Conservation (phyloP, 1,284 basidiomycete genomes). For the Cutaneotrichosporon cavernicola region DNA sequence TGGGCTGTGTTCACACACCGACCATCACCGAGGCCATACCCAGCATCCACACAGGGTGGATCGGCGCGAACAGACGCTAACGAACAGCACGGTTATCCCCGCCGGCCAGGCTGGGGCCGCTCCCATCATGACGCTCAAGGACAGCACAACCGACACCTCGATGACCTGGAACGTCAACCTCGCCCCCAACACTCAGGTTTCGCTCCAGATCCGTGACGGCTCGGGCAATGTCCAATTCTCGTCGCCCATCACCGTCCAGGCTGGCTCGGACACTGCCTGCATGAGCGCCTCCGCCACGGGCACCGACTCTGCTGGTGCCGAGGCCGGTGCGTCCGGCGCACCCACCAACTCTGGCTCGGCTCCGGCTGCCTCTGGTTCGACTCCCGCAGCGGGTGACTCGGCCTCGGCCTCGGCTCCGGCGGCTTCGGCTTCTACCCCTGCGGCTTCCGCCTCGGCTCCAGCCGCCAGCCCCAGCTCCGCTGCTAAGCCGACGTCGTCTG, state of each 20-base stretch:
- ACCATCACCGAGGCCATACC: background rate
- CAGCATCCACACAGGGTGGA: background rate
- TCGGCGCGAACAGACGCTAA: background rate
- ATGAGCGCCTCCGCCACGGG: conserved; percentile 15
- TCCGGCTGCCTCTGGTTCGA: conserved; percentile 3
- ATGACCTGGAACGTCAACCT: conserved; percentile 67
- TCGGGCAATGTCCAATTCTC: conserved; percentile 61
- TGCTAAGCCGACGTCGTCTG: background rate
- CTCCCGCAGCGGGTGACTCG: background rate
- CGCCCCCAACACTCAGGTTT: conserved; percentile 53
- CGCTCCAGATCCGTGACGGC: conserved; percentile 41
- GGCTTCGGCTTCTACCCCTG: background rate
- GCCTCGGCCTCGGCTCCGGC: background rate
- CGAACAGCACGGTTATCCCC: conserved; percentile 59
- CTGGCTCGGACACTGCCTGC: conserved; percentile 51
- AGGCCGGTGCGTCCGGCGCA: conserved; percentile 6
- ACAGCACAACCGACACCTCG: conserved; percentile 46
- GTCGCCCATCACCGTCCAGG: conserved; percentile 59
- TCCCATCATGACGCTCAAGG: conserved; percentile 57
- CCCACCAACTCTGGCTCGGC: background rate
- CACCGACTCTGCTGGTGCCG: conserved; percentile 7
- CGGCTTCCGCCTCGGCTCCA: background rate
- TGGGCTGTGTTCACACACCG: background rate
- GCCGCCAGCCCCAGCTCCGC: background rate
- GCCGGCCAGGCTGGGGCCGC: conserved; percentile 64